Evolutionary conservation across 2,329 filamentous ascomycete species (phyloP).

Genomic region (Penicillium expansum): DNA sequence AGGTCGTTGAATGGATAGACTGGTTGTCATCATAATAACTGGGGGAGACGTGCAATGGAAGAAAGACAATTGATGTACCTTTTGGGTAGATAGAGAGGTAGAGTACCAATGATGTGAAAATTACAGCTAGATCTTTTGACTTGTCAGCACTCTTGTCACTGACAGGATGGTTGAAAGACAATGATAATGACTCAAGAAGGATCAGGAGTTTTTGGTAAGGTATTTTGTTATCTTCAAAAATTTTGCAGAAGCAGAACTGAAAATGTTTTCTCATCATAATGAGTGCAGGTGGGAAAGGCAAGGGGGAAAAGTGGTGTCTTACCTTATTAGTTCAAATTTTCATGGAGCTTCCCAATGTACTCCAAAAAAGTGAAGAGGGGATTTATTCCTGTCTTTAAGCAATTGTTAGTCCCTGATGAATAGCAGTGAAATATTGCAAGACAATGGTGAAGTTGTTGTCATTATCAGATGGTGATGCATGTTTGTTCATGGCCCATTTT

Average conservation of each 20-base stretch:
- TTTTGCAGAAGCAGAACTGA: slow-evolving; percentile 64
- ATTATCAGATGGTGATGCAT: slow-evolving; percentile 61
- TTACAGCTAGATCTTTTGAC: slow-evolving; percentile 13
- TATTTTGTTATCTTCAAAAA: slow-evolving; percentile 57
- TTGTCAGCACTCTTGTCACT: slow-evolving; percentile 20
- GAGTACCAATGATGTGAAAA: neutral
- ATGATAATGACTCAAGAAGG: slow-evolving; percentile 11
- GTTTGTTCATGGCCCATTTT: slow-evolving; percentile 57
- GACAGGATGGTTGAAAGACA: slow-evolving; percentile 11
- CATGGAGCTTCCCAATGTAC: slow-evolving; percentile 4
- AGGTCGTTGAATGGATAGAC: slow-evolving; percentile 63
- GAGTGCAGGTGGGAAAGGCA: slow-evolving; percentile 12
- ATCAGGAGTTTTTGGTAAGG: slow-evolving; percentile 58
- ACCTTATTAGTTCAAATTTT: slow-evolving; percentile 10
- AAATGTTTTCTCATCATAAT: slow-evolving; percentile 52
- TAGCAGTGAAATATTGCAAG: slow-evolving; percentile 3
- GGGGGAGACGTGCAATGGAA: slow-evolving; percentile 10
- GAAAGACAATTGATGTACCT: slow-evolving; percentile 25
- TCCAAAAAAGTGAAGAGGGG: neutral
- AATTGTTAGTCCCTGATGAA: slow-evolving; percentile 18
- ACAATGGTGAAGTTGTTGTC: slow-evolving; percentile 7
- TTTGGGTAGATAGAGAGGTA: slow-evolving; percentile 4
- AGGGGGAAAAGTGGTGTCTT: slow-evolving; percentile 11
- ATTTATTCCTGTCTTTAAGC: slow-evolving; percentile 12
- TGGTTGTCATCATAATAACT: slow-evolving; percentile 56